Percentiles rank a stretch among this genome's conserved stretches.
Evolutionary conservation across 305 asterid species (phyloP).

Genomic region (Fraxinus sp.): DNA sequence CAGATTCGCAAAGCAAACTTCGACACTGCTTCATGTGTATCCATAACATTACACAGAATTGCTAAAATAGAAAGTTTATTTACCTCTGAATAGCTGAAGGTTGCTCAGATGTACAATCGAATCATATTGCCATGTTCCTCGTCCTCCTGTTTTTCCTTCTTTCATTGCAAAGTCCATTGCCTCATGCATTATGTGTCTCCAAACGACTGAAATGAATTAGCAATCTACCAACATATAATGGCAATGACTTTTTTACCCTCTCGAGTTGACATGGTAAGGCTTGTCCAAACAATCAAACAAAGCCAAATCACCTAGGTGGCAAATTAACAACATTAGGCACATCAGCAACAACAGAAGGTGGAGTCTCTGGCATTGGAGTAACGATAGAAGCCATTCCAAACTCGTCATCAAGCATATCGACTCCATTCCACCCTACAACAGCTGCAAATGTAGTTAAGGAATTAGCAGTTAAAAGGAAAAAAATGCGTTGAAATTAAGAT

Average conservation of each 20-base stretch:
- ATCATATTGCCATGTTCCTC: not conserved
- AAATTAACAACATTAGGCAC: slow-evolving; percentile 33
- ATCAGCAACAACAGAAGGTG: slow-evolving; percentile 42
- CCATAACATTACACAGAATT: not conserved
- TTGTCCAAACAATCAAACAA: not conserved
- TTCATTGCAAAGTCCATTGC: not conserved
- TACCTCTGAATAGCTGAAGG: not conserved
- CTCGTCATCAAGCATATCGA: slow-evolving; percentile 54
- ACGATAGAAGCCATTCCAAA: slow-evolving; percentile 54
- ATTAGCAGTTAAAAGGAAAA: not conserved
- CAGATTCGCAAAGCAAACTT: not conserved
- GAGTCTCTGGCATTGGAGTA: slow-evolving; percentile 49
- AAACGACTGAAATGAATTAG: not conserved
- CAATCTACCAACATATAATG: slow-evolving; percentile 5
- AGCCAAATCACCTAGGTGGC: slow-evolving; percentile 53
- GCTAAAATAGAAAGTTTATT: not conserved
- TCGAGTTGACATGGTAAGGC: slow-evolving; percentile 11
- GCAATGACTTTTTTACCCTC: slow-evolving; percentile 22
- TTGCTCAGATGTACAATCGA: slow-evolving; percentile 5
- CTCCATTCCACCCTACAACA: slow-evolving; percentile 61
- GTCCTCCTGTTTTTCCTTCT: not conserved
- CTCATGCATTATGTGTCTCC: not conserved
- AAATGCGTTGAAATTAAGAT: not conserved
- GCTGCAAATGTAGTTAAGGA: slow-evolving; percentile 41
- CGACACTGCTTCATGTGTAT: not conserved